Conservation (phyloP, 768 basidiomycete genomes). For the Thelephora ganbajun region DNA sequence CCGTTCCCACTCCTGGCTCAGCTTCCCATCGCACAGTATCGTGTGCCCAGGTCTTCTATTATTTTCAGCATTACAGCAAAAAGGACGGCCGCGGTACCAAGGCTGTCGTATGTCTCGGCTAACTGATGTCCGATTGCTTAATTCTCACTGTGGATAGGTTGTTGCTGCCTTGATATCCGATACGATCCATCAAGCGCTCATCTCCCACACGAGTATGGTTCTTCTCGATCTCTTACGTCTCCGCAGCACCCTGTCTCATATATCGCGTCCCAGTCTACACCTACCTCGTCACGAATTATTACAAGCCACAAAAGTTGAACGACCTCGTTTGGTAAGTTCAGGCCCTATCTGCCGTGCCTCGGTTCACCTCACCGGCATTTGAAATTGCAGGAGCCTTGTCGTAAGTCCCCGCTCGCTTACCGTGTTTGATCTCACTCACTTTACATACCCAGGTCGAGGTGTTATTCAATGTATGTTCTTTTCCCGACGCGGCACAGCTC, state of each 20-base stretch:
- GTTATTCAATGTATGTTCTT: constrained; percentile 33
- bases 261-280: constrained; percentile 28
- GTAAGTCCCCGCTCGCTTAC: constrained; percentile 2
- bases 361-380: neutral
- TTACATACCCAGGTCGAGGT: constrained; percentile 31
- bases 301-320: constrained; percentile 23
- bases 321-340: constrained; percentile 32
- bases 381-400: constrained; percentile 31
- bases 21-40: constrained; percentile 24
- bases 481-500: neutral
- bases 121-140: neutral
- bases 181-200: constrained; percentile 12
- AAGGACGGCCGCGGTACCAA: constrained; percentile 41
- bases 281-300: constrained; percentile 39
- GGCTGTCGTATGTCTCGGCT: constrained; percentile 23
- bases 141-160: constrained; percentile 4
- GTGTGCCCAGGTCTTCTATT: constrained; percentile 42
- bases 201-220: constrained; percentile 12
- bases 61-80: constrained; percentile 32
- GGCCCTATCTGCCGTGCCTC: neutral
- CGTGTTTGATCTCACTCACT: neutral
- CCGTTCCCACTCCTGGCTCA: neutral
- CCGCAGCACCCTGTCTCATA: neutral
- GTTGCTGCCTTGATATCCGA: constrained; percentile 9
- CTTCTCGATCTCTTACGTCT: neutral